Evolutionary conservation across 2,329 filamentous ascomycete genomes (phyloP).

Genomic region (Neoscytalidium dimidiatum): DNA sequence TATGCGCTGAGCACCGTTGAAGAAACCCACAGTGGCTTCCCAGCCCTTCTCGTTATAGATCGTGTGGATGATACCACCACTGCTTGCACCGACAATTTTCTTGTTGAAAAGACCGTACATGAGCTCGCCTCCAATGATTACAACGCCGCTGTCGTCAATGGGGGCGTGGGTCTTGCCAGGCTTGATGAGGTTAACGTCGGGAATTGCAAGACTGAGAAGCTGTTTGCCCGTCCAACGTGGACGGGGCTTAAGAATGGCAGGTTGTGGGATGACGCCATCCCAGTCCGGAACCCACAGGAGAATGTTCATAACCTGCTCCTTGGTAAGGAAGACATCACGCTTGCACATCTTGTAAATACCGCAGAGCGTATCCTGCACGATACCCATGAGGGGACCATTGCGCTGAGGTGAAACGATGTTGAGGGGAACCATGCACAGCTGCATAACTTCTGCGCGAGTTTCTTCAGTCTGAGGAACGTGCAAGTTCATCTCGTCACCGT

Average conservation of each 20-base stretch:
- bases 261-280: conserved; percentile 91
- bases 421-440: conserved; percentile 95
- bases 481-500: conserved; percentile 99
- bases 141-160: conserved; percentile 72
- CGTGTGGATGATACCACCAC: conserved; percentile 90
- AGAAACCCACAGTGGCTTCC: conserved; percentile 85
- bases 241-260: conserved; percentile 89
- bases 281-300: conserved; percentile 97
- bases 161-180: conserved; percentile 45
- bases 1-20: conserved; percentile 92
- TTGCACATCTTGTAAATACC: conserved; percentile 97
- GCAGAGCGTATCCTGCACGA: conserved; percentile 95
- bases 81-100: conserved; percentile 88
- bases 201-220: conserved; percentile 90
- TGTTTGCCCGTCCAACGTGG: conserved; percentile 99
- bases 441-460: conserved; percentile 88
- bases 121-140: conserved; percentile 84
- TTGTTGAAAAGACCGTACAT: conserved; percentile 91
- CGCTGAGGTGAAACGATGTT: conserved; percentile 98
- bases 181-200: conserved; percentile 68
- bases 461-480: conserved; percentile 98
- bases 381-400: conserved; percentile 98
- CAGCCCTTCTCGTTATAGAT: conserved; percentile 94
- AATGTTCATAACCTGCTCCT: conserved; percentile 93
- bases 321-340: conserved; percentile 85